Percentiles rank a stretch among this genome's conserved stretches.
Evolutionary conservation across 192 early-diverging fungal genomes (phyloP).

Genomic region (Coemansia reversa): DNA sequence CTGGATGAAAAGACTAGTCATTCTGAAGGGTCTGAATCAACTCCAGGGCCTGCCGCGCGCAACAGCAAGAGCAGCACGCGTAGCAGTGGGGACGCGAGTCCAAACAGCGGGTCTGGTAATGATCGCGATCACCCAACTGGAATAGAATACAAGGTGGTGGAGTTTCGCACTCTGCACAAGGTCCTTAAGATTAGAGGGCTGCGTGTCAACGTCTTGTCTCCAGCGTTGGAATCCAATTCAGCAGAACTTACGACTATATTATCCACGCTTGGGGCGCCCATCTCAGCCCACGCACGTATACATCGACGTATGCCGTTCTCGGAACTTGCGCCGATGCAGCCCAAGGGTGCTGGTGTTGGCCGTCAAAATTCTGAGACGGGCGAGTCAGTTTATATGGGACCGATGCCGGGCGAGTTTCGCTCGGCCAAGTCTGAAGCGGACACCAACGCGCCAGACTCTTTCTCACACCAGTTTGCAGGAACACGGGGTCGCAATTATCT

Average conservation of each 20-base stretch:
- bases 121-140: constrained; percentile 35
- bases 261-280: constrained; percentile 35
- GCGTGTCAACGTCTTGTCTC: constrained; percentile 20
- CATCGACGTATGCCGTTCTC: constrained; percentile 55
- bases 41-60: constrained; percentile 1
- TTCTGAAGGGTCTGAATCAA: constrained; percentile 11
- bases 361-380: constrained; percentile 6
- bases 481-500: constrained; percentile 23
- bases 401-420: constrained; percentile 56
- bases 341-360: constrained; percentile 9
- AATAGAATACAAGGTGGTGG: constrained; percentile 48
- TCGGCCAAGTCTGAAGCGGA: constrained; percentile 25
- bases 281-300: constrained; percentile 46
- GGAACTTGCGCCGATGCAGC: constrained; percentile 41
- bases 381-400: constrained; percentile 51
- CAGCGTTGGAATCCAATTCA: background rate
- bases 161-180: constrained; percentile 47
- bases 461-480: background rate
- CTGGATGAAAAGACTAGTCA: constrained; percentile 38
- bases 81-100: constrained; percentile 17
- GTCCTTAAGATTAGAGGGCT: constrained; percentile 37
- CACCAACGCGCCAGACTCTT: background rate
- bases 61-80: constrained; percentile 11
- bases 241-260: constrained; percentile 12
- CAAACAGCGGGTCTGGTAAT: constrained; percentile 16